Percentiles rank a stretch among this genome's conserved stretches.
Conservation (phyloP, 352 stramenopile genomes). For the Phytophthora multivora region DNA sequence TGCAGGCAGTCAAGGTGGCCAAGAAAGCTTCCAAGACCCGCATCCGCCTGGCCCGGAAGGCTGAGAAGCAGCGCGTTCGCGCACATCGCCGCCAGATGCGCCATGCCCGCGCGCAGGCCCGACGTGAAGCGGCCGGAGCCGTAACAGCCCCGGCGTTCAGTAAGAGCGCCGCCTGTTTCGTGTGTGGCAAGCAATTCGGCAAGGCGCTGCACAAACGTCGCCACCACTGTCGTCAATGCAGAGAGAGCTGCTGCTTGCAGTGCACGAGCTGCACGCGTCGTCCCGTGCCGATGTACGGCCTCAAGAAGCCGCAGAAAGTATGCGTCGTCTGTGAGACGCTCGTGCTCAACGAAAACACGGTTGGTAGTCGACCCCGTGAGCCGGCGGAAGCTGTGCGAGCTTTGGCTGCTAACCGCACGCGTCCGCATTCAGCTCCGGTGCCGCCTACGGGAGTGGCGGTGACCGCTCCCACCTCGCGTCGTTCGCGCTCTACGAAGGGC, state of each 20-base stretch:
- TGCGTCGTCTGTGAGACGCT: constrained; percentile 59
- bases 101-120: background rate
- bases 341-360: constrained; percentile 24
- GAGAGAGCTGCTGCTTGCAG: constrained; percentile 59
- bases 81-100: background rate
- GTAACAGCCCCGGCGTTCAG: constrained; percentile 28
- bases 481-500: constrained; percentile 30
- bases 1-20: constrained; percentile 21
- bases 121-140: constrained; percentile 2
- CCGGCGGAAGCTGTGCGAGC: constrained; percentile 20
- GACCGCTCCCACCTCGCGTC: constrained; percentile 7
- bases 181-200: constrained; percentile 51
- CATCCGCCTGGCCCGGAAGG: constrained; percentile 17
- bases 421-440: constrained; percentile 37
- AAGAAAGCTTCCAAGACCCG: constrained; percentile 36
- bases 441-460: constrained; percentile 25
- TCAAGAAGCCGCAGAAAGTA: constrained; percentile 58
- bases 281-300: constrained; percentile 40
- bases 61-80: constrained; percentile 19
- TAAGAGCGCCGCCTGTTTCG: constrained; percentile 41
- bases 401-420: constrained; percentile 18
- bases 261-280: constrained; percentile 49
- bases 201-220: constrained; percentile 35
- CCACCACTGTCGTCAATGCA: constrained; percentile 74
- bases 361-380: constrained; percentile 15